phyloP scores from a whole-genome alignment of 2,329 filamentous ascomycete genomes.

The Cordyceps militaris region DNA sequence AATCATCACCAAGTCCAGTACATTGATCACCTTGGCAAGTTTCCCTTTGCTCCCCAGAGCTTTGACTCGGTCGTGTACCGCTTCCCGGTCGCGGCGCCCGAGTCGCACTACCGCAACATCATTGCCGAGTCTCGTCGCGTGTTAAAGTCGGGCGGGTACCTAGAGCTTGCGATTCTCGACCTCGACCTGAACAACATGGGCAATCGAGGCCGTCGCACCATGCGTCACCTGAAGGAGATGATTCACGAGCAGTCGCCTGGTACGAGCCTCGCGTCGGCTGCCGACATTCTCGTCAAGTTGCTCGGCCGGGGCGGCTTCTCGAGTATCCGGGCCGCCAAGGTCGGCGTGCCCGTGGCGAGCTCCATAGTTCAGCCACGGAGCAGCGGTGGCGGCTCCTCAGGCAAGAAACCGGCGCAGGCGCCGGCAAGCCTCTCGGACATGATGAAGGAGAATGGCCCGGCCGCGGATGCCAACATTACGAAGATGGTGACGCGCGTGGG shows the following conservation, averaged over 20 bases:
- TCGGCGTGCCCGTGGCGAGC: slow-evolving; percentile 67
- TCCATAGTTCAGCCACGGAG: slow-evolving; percentile 30
- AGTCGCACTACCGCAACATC: slow-evolving; percentile 61
- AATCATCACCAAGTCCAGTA: slow-evolving; percentile 75
- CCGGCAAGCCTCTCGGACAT: slow-evolving; percentile 60
- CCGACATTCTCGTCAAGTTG: slow-evolving; percentile 56
- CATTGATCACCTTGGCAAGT: slow-evolving; percentile 52
- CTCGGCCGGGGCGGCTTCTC: slow-evolving; percentile 64
- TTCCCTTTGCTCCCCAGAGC: slow-evolving; percentile 69
- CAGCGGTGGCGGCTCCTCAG: slow-evolving; percentile 11
- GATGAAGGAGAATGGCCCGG: slow-evolving; percentile 61
- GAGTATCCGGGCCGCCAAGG: slow-evolving; percentile 66
- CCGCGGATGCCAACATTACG: slow-evolving; percentile 77
- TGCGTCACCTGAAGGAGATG: slow-evolving; percentile 64
- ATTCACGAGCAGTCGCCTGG: slow-evolving; percentile 55
- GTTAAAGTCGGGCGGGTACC: slow-evolving; percentile 66
- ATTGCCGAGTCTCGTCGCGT: slow-evolving; percentile 71
- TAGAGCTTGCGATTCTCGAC: slow-evolving; percentile 74
- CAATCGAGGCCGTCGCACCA: slow-evolving; percentile 57
- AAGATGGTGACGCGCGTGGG: slow-evolving; percentile 89
- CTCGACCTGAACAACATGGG: slow-evolving; percentile 81
- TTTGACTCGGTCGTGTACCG: slow-evolving; percentile 72
- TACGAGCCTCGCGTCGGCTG: slow-evolving; percentile 52
- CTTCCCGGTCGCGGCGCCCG: slow-evolving; percentile 64
- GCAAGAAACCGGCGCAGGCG: slow-evolving; percentile 28